phyloP scores from a whole-genome alignment of 345 rosid genomes.

The Linum tenue region DNA sequence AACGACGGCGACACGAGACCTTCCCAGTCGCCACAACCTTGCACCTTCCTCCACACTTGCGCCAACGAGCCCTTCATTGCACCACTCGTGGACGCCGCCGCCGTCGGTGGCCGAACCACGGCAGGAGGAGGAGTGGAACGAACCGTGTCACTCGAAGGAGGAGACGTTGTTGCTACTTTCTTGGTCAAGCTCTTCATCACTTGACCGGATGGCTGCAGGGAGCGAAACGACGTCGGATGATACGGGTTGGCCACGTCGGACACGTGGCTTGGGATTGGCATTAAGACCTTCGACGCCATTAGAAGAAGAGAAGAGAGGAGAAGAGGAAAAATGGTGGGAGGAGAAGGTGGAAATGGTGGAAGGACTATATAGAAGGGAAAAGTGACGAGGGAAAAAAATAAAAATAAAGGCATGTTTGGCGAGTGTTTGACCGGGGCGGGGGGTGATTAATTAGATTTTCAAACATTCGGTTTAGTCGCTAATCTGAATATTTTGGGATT shows the following conservation, averaged over 20 bases:
- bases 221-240: background rate
- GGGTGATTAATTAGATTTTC: background rate
- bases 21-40: slow-evolving; percentile 73
- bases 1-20: slow-evolving; percentile 57
- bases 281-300: slow-evolving; percentile 39
- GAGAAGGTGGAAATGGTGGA: slow-evolving; percentile 12
- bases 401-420: slow-evolving; percentile 20
- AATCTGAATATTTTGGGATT: background rate
- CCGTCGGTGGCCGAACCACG: background rate
- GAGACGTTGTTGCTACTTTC: slow-evolving; percentile 1
- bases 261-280: slow-evolving; percentile 22
- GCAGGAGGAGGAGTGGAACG: slow-evolving; percentile 1
- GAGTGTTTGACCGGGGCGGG: slow-evolving; percentile 28
- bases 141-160: slow-evolving; percentile 4
- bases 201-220: slow-evolving; percentile 14
- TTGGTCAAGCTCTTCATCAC: slow-evolving; percentile 15
- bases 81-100: background rate
- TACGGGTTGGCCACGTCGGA: background rate
- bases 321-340: slow-evolving; percentile 5
- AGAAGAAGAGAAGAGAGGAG: background rate
- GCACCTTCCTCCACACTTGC: slow-evolving; percentile 60
- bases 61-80: slow-evolving; percentile 10
- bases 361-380: background rate
- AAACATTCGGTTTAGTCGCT: background rate
- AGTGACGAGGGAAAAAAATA: background rate